phyloP scores from a whole-genome alignment of 2,329 filamentous ascomycete genomes.

The Calonectria crousiana region DNA sequence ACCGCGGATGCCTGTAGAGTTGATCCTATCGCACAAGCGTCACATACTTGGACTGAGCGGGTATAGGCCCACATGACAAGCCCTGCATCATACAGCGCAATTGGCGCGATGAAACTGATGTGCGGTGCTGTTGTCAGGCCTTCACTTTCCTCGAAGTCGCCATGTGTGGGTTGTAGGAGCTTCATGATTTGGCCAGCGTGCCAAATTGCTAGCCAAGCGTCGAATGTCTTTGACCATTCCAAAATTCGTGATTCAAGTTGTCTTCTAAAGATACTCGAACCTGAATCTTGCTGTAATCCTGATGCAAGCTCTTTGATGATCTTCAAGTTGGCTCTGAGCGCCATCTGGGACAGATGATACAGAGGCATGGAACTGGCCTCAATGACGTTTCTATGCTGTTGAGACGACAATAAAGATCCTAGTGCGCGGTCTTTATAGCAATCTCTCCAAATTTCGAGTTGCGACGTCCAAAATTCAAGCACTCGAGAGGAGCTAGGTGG shows the following conservation, averaged over 20 bases:
- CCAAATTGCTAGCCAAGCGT: background rate
- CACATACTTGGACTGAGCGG: background rate
- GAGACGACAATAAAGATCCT: background rate
- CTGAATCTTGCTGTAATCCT: background rate
- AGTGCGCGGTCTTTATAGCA: background rate
- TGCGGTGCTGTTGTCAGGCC: accelerated
- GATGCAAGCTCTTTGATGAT: background rate
- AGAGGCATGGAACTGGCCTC: background rate
- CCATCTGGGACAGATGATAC: background rate
- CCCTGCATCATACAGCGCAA: background rate
- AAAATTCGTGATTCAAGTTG: background rate
- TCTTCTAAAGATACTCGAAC: too few species aligned
- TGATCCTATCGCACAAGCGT: background rate
- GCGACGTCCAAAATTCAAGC: background rate
- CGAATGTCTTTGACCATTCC: background rate
- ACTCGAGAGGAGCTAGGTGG: background rate
- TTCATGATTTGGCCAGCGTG: background rate
- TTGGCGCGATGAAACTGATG: background rate
- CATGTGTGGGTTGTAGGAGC: background rate
- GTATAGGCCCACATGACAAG: background rate
- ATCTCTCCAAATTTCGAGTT: background rate
- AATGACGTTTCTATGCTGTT: background rate
- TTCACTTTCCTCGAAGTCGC: too few species aligned
- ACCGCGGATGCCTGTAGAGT: background rate
- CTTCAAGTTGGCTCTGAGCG: background rate